phyloP scores from a whole-genome alignment of 73 alveolate species.

The Diophrys sp. region DNA sequence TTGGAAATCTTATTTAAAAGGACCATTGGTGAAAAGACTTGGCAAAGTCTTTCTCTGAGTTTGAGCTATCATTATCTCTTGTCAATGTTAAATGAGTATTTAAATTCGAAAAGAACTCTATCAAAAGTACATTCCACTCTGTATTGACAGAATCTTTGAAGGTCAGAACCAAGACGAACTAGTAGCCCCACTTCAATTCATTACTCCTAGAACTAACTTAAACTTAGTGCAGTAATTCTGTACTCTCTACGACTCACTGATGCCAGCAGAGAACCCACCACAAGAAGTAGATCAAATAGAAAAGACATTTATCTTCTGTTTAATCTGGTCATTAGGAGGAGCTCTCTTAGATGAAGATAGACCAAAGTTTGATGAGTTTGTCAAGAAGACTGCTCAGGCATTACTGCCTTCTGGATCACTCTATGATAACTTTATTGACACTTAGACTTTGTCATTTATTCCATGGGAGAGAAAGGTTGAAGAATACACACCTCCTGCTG shows the following conservation, averaged over 20 bases:
- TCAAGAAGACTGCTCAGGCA: slow-evolving; percentile 68
- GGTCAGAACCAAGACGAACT: slow-evolving; percentile 83
- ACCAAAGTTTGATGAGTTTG: slow-evolving; percentile 89
- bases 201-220: slow-evolving; percentile 77
- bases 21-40: no score
- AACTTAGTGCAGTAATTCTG: slow-evolving; percentile 88
- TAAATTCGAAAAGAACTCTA: slow-evolving; percentile 64
- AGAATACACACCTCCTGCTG: slow-evolving; percentile 76
- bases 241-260: slow-evolving; percentile 81
- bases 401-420: slow-evolving; percentile 70
- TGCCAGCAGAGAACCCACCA: slow-evolving; percentile 92
- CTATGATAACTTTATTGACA: slow-evolving; percentile 67
- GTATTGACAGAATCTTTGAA: slow-evolving; percentile 76
- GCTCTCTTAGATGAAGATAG: slow-evolving; percentile 90
- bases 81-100: no score
- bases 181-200: slow-evolving; percentile 71
- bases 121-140: slow-evolving; percentile 67
- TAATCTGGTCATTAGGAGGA: slow-evolving; percentile 99
- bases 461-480: slow-evolving; percentile 89
- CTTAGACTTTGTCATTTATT: slow-evolving; percentile 62
- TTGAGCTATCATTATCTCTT: no score
- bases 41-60: no score
- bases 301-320: slow-evolving; percentile 91
- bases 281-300: slow-evolving; percentile 93
- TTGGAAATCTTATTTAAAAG: no score